Conservation (phyloP, 2,329 filamentous ascomycete species). For the Aspergillus felis region DNA sequence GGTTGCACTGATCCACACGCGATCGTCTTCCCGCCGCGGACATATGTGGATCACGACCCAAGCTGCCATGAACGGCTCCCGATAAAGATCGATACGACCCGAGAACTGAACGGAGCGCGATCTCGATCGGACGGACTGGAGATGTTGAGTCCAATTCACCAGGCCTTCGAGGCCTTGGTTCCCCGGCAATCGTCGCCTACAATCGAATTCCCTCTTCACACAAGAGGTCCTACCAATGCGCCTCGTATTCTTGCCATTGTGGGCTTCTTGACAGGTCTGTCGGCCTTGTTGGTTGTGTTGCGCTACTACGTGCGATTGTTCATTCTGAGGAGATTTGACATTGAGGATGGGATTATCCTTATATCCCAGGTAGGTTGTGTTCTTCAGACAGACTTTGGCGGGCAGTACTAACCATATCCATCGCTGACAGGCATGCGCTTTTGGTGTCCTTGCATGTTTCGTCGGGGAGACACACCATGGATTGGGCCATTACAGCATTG, state of each 20-base stretch:
- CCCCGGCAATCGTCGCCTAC: background rate
- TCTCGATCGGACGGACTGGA: background rate
- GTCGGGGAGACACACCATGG: conserved; percentile 44
- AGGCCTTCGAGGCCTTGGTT: background rate
- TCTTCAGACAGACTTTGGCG: background rate
- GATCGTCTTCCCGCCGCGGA: background rate
- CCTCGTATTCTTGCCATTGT: conserved; percentile 39
- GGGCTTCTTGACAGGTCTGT: conserved; percentile 35
- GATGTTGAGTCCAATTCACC: background rate
- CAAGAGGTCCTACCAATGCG: conserved; percentile 3
- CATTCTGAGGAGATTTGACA: conserved; percentile 47
- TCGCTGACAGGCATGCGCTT: conserved; percentile 16
- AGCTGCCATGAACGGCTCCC: background rate
- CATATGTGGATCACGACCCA: background rate
- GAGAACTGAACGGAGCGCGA: background rate
- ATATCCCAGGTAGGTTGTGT: conserved; percentile 35
- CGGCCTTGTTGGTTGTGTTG: conserved; percentile 38
- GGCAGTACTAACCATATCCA: background rate
- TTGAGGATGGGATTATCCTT: conserved; percentile 49
- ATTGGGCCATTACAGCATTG: conserved; percentile 44
- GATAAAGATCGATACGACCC: background rate
- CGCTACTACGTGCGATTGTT: conserved; percentile 46
- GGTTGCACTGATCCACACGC: too few species aligned
- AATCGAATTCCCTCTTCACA: background rate
- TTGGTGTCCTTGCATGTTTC: conserved; percentile 39